These are phyloP conservation scores for Botrytis paeoniae DNA, from an alignment of 2,329 filamentous ascomycete species.

Conservation along the genomic window DNA sequence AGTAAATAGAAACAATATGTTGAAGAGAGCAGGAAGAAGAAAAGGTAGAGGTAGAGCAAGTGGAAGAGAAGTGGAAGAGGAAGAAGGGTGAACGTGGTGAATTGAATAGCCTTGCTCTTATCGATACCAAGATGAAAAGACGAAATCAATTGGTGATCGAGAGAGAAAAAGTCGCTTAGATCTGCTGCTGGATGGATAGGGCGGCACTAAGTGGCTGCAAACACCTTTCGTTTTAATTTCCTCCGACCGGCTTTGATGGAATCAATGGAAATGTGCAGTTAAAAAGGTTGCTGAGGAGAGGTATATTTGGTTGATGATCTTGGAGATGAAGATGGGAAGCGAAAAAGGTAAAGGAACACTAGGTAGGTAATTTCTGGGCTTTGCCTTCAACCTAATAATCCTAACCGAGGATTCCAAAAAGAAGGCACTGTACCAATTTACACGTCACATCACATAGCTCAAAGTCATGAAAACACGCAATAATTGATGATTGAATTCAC, in stretches of 20 bases:
- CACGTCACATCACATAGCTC: constrained; percentile 3
- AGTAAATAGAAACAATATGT: background rate
- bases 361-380: background rate
- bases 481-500: constrained; percentile 6
- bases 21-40: background rate
- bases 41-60: background rate
- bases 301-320: background rate
- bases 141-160: constrained; percentile 5
- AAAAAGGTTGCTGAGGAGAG: background rate
- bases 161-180: constrained; percentile 6
- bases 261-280: background rate
- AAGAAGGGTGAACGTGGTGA: background rate
- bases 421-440: background rate
- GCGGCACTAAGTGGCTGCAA: background rate
- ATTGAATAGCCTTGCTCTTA: background rate
- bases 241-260: background rate
- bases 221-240: background rate
- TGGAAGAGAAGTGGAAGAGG: background rate
- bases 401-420: constrained; percentile 7
- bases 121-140: constrained; percentile 13
- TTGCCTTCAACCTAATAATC: background rate
- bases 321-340: background rate
- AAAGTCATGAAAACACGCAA: background rate
- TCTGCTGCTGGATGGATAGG: constrained; percentile 4
- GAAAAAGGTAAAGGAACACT: background rate